Base-by-base conservation (phyloP, 208 protist species). In the Trypanosoma lewisi region DNA sequence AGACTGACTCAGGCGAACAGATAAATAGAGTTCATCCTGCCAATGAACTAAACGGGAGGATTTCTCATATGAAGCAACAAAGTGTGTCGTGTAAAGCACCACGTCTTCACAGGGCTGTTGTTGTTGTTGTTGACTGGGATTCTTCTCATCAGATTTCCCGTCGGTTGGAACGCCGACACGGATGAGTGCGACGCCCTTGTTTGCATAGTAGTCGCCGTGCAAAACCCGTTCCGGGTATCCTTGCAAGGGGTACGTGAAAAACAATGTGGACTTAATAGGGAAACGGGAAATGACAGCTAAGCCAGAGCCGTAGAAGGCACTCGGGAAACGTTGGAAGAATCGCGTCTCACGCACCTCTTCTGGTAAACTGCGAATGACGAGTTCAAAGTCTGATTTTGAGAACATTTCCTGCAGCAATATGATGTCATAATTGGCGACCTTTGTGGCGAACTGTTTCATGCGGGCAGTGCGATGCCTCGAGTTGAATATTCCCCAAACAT, bases 401-500 rank as follows among this genome's bases (percentile, higher is more conserved):
- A 95, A 95, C 73, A 91, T 85, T 62, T 95, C 89, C 63, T 95
- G 89, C 23, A 95, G 75, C 19, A 95, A 63, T 11, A 93, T 78
- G 19, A 95, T 55, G 61, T 95, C 89, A 67, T 95, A 95, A 60
- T 88, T 31, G 1, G 47, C 50, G n/a, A 95, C 70, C 55, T 95
- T 95, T 11, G 57, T 65, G 4, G 89, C 85, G 51, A 95, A 95
- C 41, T 69, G 71, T 12, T 49, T 57, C 89, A 95, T 95, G 50
- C 89, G 85, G 1, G 64, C 81, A 41, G 73, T 51, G 16, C 84
- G 83, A 63, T 87, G 71, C 66, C 85, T 89, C 0, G 89, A 89
- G 73, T 93, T 95, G 63, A 95, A 95, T 44, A 95, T 95, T n/a
- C 89, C 89, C 86, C 89, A 95, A 16, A 95, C 58, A 55, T 95